Evolutionary conservation across 257 asterid genomes (phyloP), one percentile per base, ranked within the genome.

Genomic region (Asclepias syriaca): DNA sequence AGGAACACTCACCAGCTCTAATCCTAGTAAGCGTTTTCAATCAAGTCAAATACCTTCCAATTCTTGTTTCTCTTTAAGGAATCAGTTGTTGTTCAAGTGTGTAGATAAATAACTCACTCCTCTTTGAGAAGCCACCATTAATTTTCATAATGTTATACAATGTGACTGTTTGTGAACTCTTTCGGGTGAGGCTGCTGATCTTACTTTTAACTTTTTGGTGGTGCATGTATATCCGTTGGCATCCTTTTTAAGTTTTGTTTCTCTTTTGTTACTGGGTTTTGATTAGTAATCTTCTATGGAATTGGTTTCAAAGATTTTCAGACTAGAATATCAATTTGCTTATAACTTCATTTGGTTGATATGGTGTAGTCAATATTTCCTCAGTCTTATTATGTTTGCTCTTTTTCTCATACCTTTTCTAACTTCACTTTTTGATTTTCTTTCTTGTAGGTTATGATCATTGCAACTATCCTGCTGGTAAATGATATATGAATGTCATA

Each of bases 21-120:
- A 85, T 87, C 97, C 96, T 78, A 87, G 99, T 95, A 81, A 79
- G 96, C 73, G 19, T 10, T 51, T 21, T 51, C 67, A 61, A 15
- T 32, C 67, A 34, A 32, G 3, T 34, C 16, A 59, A 59, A 32
- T 59, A 49, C 50, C 54, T 49, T 11, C 7, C 49, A 4, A 9
- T 43, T 3, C 12, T 27, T 72, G 50, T 19, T 14, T 61, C 34
- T 19, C 55, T 22, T n/a, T 6, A 51, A 34, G 48, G 34, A 60
- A 11, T 18, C 5, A 19, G 49, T 7, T 51, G 40, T 32, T 43
- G 63, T 14, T n/a, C 10, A 18, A 18, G 21, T 22, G 22, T 48
- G 51, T 48, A 8, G 53, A 12, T 3, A 13, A 43, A 43, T 43
- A 43, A 7, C 48, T 43, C 48, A 1, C 48, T 43, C 11, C 12